Base-by-base conservation (phyloP, 495 filamentous ascomycete species). In the Tetracladium setigerum region DNA sequence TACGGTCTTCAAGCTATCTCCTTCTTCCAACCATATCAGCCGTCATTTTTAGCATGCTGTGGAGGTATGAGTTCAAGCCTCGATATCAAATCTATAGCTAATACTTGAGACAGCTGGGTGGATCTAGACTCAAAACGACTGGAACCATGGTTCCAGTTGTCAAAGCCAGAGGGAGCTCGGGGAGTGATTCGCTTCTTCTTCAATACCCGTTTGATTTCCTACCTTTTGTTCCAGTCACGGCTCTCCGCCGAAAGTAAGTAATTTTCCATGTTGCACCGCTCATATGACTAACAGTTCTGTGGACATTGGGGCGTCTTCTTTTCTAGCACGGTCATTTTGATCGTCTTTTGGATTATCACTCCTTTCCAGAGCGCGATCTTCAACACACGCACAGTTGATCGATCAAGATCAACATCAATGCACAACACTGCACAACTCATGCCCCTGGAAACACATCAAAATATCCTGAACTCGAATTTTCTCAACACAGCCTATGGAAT, bases 171-270 rank as follows among this genome's bases (percentile, higher is more conserved):
- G 1, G 72, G 72, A 5, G 68, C 70, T 5, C 30, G 1, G 67
- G 58, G 0, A 46, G 53, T 27, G 44, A 72, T 18, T 73, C 71
- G 0, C 18, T 78, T 1, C 44, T 72, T 0, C 53, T 77, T 0
- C 55, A 69, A 15, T 78, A 78, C 50, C 71, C 71, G 0, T 69
- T 67, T 24, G 69, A 71, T 15, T 75, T 76, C 38, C 36, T 77
- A 3, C 63, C 69, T 0, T 58, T 65, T 30, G 62, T 70, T n/a
- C 72, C 74, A 0, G 38, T 76, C 14, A 59, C 49, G 30, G 68
- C 74, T 1, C 34, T 65, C 1, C 56, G 47, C 19, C 39, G 50
- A 30, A 54, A 64, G 73, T 70, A 47, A 46, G 42, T 34, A 53
- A 9, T 24, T 34, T 30, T 34, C 30, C 35, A 11, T 14, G 10